phyloP scores from a whole-genome alignment of 129 eudicot genomes.

The Escallonia rubra region DNA sequence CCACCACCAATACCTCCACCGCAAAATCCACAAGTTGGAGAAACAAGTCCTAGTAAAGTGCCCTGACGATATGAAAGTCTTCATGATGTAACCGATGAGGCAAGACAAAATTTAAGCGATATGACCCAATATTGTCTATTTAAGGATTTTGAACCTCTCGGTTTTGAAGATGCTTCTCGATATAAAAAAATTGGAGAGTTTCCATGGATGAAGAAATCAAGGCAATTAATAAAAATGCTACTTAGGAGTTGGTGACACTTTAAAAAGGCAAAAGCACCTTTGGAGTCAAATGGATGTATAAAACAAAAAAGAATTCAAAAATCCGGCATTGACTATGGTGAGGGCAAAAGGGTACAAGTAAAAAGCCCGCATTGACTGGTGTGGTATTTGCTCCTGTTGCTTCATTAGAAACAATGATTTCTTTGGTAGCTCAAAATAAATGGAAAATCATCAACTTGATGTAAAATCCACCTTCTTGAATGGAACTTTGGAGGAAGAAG shows the following conservation, averaged over 20 bases:
- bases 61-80: background rate
- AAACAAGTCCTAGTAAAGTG: background rate
- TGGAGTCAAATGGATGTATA: background rate
- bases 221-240: background rate
- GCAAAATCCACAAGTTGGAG: background rate
- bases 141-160: background rate
- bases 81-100: background rate
- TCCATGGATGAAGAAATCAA: background rate
- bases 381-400: background rate
- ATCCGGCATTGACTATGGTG: background rate
- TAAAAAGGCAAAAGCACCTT: background rate
- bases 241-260: background rate
- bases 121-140: background rate
- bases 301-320: background rate
- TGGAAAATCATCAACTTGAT: no score
- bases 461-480: no score
- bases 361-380: no score
- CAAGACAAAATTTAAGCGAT: background rate
- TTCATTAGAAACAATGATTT: background rate
- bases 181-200: background rate
- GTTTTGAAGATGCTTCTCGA: background rate
- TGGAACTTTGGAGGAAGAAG: background rate
- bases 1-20: background rate
- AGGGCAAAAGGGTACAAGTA: no score
- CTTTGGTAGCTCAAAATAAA: no score